These are phyloP conservation scores for Ceratocystis destructans DNA, from an alignment of 2,329 filamentous ascomycete genomes.

Conservation along the genomic window DNA sequence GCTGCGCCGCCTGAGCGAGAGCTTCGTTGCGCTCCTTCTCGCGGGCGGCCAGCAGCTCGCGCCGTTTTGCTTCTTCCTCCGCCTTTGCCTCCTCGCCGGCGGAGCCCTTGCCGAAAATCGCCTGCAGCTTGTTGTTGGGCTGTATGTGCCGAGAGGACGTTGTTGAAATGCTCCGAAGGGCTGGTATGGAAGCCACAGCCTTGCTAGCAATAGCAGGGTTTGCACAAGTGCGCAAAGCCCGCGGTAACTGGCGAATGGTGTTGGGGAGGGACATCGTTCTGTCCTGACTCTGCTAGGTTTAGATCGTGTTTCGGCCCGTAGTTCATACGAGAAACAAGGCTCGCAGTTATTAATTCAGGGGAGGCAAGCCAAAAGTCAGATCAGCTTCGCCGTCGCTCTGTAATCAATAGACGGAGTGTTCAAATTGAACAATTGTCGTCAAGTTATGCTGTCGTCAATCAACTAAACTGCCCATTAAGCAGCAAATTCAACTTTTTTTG, in stretches of 20 bases:
- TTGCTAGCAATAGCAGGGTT: constrained; percentile 22
- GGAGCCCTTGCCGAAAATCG: constrained; percentile 22
- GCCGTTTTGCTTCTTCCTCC: constrained; percentile 21
- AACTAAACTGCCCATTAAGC: neutral
- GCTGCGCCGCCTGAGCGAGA: constrained; percentile 4
- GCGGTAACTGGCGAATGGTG: constrained; percentile 32
- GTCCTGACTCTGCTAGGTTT: neutral
- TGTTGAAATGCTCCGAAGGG: neutral
- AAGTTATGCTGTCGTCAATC: neutral
- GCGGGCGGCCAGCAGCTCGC: constrained; percentile 26
- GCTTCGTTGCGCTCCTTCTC: constrained; percentile 28
- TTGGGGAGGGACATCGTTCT: constrained; percentile 12
- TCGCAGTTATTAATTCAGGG: neutral
- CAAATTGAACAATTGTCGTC: neutral
- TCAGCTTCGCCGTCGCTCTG: constrained; percentile 1
- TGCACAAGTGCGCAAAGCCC: constrained; percentile 27
- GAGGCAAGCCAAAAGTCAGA: neutral
- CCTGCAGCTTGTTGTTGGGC: neutral
- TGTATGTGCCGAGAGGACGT: constrained; percentile 7
- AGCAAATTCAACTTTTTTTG: constrained; percentile 12
- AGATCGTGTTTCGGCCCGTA: neutral
- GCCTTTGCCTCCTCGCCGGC: constrained; percentile 17
- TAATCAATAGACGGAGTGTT: neutral
- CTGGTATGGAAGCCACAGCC: constrained; percentile 1
- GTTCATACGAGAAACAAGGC: too few species aligned